phyloP scores from a whole-genome alignment of 306 rosid species.

The Sicyos baderoa region DNA sequence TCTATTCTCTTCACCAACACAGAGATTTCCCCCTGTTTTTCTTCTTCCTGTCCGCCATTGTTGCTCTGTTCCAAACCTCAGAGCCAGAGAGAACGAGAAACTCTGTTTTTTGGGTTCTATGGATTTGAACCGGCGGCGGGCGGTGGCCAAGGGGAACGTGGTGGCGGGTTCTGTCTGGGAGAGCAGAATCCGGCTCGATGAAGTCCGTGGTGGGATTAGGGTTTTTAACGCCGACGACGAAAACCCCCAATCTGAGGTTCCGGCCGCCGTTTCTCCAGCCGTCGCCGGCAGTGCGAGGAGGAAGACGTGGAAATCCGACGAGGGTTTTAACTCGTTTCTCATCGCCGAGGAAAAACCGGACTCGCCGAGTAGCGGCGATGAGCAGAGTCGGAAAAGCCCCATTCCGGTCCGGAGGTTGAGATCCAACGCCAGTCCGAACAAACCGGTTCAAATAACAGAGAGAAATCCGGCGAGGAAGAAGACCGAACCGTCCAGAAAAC shows the following conservation, averaged over 20 bases:
- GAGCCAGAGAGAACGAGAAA: neutral
- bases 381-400: constrained; percentile 38
- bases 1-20: neutral
- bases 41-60: constrained; percentile 1
- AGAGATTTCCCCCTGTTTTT: neutral
- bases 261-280: neutral
- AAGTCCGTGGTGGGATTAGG: constrained; percentile 58
- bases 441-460: constrained; percentile 20
- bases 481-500: neutral
- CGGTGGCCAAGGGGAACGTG: constrained; percentile 29
- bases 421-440: constrained; percentile 31
- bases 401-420: constrained; percentile 34
- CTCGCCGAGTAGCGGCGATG: constrained; percentile 29
- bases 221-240: constrained; percentile 32
- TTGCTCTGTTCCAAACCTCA: neutral
- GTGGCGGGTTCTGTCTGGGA: constrained; percentile 86
- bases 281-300: constrained; percentile 42
- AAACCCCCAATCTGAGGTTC: constrained; percentile 22
- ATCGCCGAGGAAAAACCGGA: constrained; percentile 28
- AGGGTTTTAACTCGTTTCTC: constrained; percentile 31
- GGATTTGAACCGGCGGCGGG: constrained; percentile 46
- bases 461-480: constrained; percentile 20
- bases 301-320: constrained; percentile 60
- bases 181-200: constrained; percentile 69
- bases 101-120: constrained; percentile 18